These are phyloP conservation scores for Marchantia paleacea DNA, from an alignment of 225 moss, liverwort and hornwort genomes.

Conservation along the genomic window DNA sequence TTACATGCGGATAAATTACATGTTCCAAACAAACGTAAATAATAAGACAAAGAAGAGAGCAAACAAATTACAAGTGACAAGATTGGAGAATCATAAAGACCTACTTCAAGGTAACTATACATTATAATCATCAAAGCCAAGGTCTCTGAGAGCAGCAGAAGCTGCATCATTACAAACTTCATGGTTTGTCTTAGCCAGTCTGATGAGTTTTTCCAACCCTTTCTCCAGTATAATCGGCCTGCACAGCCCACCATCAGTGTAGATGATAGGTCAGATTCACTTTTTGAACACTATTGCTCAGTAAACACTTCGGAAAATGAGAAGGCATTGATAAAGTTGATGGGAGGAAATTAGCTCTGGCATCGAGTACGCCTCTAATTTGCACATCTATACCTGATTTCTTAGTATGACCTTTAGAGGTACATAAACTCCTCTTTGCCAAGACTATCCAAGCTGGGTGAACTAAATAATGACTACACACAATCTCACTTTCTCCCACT, in stretches of 20 bases:
- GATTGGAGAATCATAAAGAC: neutral
- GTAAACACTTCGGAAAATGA: neutral
- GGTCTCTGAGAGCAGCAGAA: conserved; percentile 93
- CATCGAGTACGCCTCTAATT: neutral
- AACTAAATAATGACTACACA: neutral
- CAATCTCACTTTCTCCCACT: neutral
- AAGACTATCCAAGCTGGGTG: neutral
- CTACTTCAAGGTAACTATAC: neutral
- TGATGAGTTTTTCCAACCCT: conserved; percentile 66
- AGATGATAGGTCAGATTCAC: neutral
- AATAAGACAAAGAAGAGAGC: no score
- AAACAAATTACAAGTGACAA: neutral
- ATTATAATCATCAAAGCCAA: conserved; percentile 84
- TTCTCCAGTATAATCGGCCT: conserved; percentile 87
- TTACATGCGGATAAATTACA: no score
- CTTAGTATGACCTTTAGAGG: neutral
- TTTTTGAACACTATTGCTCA: neutral
- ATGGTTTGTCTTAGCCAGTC: conserved; percentile 68
- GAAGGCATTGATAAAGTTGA: no score
- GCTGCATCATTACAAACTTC: conserved; percentile 69
- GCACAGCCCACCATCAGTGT: conserved; percentile 18
- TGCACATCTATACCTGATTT: neutral
- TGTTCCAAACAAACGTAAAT: no score
- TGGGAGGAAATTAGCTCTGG: no score
- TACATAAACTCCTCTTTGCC: no score